These are phyloP conservation scores for Calonectria naviculata DNA, from an alignment of 2,329 filamentous ascomycete genomes.

Conservation along the genomic window DNA sequence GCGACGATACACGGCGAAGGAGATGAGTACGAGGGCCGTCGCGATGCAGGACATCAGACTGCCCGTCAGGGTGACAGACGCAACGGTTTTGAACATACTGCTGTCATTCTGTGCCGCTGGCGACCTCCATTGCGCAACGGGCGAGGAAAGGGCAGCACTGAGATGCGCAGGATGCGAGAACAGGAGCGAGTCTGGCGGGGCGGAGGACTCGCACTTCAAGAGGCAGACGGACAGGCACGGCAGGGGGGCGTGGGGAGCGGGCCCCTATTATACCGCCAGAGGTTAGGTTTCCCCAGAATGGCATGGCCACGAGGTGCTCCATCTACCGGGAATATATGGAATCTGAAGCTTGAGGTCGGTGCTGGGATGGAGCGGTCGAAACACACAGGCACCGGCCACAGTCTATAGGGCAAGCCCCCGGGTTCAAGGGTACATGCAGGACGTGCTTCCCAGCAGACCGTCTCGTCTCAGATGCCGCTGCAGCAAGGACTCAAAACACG, in stretches of 20 bases:
- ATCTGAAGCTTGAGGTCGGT: background rate
- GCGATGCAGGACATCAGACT: conserved; percentile 31
- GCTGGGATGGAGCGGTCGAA: background rate
- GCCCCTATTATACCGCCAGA: background rate
- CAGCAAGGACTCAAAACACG: background rate
- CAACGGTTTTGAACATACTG: conserved; percentile 24
- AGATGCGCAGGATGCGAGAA: background rate
- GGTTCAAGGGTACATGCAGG: background rate
- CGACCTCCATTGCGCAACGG: background rate
- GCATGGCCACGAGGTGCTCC: background rate
- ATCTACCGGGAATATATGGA: background rate
- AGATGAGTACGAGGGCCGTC: conserved; percentile 31
- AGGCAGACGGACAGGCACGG: background rate
- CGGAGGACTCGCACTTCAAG: background rate
- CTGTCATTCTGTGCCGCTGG: background rate
- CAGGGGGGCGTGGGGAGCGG: background rate
- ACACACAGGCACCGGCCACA: background rate
- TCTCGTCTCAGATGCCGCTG: background rate
- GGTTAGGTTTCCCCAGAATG: conserved; percentile 3
- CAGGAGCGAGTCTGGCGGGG: background rate
- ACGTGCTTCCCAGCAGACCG: background rate
- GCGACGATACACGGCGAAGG: conserved; percentile 31
- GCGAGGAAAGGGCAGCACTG: background rate
- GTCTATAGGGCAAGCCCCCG: background rate
- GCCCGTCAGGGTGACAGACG: conserved; percentile 36